Percentiles rank a stretch among this genome's conserved stretches.
phyloP scores from a whole-genome alignment of 495 filamentous ascomycete genomes.

The Penicillium turbatum region DNA sequence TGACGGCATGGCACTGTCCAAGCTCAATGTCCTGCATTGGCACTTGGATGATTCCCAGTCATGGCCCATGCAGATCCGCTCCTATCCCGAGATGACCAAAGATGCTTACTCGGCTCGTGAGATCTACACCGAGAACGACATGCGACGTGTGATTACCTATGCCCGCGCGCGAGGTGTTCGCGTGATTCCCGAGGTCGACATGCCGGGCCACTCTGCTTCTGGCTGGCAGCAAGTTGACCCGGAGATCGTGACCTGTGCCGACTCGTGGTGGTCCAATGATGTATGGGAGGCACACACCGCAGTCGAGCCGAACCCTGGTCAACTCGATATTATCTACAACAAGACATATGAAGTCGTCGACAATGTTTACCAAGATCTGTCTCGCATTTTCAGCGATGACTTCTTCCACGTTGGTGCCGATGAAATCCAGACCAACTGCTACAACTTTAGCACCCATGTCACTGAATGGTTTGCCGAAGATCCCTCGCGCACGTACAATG shows the following conservation, averaged over 20 bases:
- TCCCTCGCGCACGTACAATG: slow-evolving; percentile 47
- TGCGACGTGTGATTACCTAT: slow-evolving; percentile 43
- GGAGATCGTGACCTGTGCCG: slow-evolving; percentile 45
- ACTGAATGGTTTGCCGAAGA: slow-evolving; percentile 48
- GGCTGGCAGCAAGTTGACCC: slow-evolving; percentile 55
- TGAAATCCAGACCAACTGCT: slow-evolving; percentile 50
- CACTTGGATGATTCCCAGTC: slow-evolving; percentile 50
- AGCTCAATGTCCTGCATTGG: slow-evolving; percentile 52
- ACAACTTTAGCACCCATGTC: slow-evolving; percentile 49
- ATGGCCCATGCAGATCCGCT: slow-evolving; percentile 46
- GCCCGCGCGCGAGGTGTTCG: slow-evolving; percentile 45
- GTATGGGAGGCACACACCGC: slow-evolving; percentile 48
- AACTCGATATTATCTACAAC: slow-evolving; percentile 53
- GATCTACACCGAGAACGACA: slow-evolving; percentile 35
- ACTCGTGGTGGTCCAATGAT: slow-evolving; percentile 58
- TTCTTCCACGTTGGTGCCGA: slow-evolving; percentile 55
- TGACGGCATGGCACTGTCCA: slow-evolving; percentile 49
- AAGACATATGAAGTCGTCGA: slow-evolving; percentile 50
- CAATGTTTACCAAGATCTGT: slow-evolving; percentile 51
- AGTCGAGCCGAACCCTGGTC: slow-evolving; percentile 53
- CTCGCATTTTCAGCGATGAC: slow-evolving; percentile 47
- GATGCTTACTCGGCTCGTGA: slow-evolving; percentile 51
- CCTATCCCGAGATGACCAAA: slow-evolving; percentile 50
- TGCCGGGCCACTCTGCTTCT: slow-evolving; percentile 48
- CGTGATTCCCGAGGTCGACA: slow-evolving; percentile 50